Percentiles rank a stretch among this genome's conserved stretches.
Evolutionary conservation across 108 stramenopile species (phyloP).

Genomic region (Schizochytrium sp.): DNA sequence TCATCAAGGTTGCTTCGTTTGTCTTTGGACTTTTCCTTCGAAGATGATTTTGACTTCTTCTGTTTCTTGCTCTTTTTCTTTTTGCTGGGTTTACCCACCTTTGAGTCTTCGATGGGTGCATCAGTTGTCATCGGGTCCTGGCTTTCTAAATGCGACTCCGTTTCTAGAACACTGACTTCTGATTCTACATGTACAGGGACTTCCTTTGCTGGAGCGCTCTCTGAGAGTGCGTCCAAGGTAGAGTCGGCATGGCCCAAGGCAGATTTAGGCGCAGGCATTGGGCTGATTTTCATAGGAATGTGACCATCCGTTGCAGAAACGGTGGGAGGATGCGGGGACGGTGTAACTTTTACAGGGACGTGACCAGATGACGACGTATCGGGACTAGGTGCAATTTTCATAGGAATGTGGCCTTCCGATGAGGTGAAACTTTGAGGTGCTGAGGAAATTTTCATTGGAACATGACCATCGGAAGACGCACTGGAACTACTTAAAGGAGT

Average conservation of each 20-base stretch:
- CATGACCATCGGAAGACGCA: no score
- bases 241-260: background rate
- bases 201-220: background rate
- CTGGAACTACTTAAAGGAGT: background rate
- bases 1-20: background rate
- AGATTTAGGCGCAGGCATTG: background rate
- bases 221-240: background rate
- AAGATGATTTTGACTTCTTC: background rate
- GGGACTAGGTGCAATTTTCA: background rate
- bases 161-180: background rate
- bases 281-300: background rate
- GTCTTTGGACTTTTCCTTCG: background rate
- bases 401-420: background rate
- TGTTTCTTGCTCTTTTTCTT: constrained; percentile 12
- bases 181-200: background rate
- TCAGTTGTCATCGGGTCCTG: background rate
- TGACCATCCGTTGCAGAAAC: background rate
- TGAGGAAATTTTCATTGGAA: no score
- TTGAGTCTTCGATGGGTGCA: background rate
- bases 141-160: background rate
- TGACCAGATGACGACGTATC: background rate
- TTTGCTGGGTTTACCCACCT: background rate
- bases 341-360: background rate
- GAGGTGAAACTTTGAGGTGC: background rate
- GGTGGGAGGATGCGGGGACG: background rate